Percentiles rank a stretch among this genome's conserved stretches.
Conservation (phyloP, 176 grass and related monocot genomes). For the Triticum turgidum region DNA sequence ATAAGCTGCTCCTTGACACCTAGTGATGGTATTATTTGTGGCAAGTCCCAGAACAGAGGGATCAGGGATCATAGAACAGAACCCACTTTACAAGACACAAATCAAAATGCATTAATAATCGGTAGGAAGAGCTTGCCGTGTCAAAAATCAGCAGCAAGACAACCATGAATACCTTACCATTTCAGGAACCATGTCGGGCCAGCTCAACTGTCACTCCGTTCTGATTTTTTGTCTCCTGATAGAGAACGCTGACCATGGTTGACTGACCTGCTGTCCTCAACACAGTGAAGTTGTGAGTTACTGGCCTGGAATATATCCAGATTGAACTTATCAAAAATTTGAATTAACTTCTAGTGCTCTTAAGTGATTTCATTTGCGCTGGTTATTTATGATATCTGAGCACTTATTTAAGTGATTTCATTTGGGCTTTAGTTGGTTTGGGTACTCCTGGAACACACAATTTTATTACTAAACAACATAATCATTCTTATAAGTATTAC, state of each 20-base stretch:
- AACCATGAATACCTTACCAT: conserved; percentile 17
- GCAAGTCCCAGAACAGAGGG: neutral
- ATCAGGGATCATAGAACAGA: neutral
- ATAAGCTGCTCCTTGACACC: conserved; percentile 24
- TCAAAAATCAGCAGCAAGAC: neutral
- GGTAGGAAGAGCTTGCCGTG: neutral
- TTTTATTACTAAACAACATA: neutral
- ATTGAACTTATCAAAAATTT: neutral
- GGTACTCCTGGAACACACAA: neutral
- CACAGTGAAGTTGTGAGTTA: conserved; percentile 31
- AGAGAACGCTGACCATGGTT: conserved; percentile 41
- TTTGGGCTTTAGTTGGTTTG: neutral
- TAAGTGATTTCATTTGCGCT: neutral
- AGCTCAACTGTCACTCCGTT: conserved; percentile 39
- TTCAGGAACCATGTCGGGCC: conserved; percentile 48
- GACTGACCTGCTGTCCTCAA: conserved; percentile 30
- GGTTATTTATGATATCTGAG: neutral
- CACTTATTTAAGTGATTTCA: neutral
- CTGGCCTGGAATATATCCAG: neutral
- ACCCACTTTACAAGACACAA: neutral
- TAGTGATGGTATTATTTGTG: conserved; percentile 16
- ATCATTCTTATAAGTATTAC: neutral
- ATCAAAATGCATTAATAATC: neutral
- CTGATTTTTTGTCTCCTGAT: conserved; percentile 41
- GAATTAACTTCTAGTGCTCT: neutral